Evolutionary conservation across 768 basidiomycete species (phyloP).

Genomic region (Mrakia gelida): DNA sequence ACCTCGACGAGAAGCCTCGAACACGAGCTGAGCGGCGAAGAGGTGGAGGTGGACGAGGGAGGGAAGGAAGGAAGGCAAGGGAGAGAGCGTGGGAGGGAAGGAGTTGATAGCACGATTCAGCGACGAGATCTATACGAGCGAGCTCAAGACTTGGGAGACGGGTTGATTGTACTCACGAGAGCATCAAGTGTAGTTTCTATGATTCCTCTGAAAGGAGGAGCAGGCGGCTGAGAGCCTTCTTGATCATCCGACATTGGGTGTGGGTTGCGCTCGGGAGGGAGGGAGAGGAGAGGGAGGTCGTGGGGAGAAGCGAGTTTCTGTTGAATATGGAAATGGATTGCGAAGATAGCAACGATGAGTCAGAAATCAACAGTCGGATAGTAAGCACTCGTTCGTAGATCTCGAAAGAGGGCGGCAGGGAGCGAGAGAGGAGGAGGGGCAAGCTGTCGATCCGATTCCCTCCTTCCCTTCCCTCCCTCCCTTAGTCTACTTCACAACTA

Average conservation of each 20-base stretch:
- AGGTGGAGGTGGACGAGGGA: background rate
- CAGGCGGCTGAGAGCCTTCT: background rate
- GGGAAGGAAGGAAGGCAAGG: background rate
- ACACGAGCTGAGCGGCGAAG: conserved; percentile 49
- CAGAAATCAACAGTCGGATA: too few species aligned
- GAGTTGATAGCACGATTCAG: background rate
- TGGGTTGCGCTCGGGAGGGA: background rate
- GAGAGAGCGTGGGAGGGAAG: background rate
- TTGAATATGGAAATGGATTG: too few species aligned
- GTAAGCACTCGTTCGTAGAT: too few species aligned
- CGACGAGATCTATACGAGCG: too few species aligned
- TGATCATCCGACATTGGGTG: background rate
- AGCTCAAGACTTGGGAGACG: background rate
- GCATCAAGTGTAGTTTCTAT: conserved; percentile 95
- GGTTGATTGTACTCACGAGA: conserved; percentile 51
- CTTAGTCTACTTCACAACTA: too few species aligned
- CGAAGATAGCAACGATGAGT: too few species aligned
- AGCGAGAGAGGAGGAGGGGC: too few species aligned
- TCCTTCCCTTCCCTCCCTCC: too few species aligned
- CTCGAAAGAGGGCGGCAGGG: too few species aligned
- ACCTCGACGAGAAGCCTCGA: conserved; percentile 85
- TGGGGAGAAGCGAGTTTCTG: too few species aligned
- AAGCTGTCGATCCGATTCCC: too few species aligned
- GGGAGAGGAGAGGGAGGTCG: background rate
- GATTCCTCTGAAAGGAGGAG: conserved; percentile 52